Base-by-base conservation (phyloP, 768 basidiomycete species). In the Leccinum arenicola region DNA sequence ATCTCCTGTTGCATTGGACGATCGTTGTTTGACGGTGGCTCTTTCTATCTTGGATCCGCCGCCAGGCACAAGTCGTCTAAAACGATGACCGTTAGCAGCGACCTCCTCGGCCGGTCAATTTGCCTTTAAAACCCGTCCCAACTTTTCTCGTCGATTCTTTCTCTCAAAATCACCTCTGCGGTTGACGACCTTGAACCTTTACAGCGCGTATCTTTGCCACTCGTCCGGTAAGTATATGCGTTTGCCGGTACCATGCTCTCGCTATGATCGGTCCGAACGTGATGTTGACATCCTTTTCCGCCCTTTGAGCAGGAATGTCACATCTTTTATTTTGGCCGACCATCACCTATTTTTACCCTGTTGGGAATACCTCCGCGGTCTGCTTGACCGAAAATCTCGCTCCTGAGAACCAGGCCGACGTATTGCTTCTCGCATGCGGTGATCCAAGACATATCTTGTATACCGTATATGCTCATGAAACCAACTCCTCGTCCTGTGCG, bases 331-430 rank as follows among this genome's bases (percentile, higher is more conserved):
- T 57, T 47, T 69, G 62, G 60, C 68, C 65, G 3, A 50, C 67
- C 2, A 8, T 54, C n/a, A 68, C 66, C 1, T 82, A 72, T 57
- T 86, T 84, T 72, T 85, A 85, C 65, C 80, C 84, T 0, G 76
- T 84, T 8, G 85, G 85, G 27, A 85, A 85, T 61, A 85, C 84
- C 0, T 75, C 82, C 4, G 78, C 85, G 1, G 69, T 80, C 4
- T 81, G 74, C 59, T 70, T 86, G 47, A 80, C 82, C 1, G 72
- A 79, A 50, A 75, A 78, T 48, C 61, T 85, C 7, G 60, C 79
- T 48, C 79, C 80, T 0, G 82, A 83, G 57, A 64, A 71, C 45
- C 47, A 69, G 21, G 64, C 67, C 12, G 56, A 66, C 6, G 1
- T 84, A 17, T 73, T 86, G 8, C 75, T 84, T 9, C 76, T 85